Evolutionary conservation across 140 eudicot species (phyloP), one percentile per base, ranked within the genome.

Genomic region (Bidens hawaiensis): DNA sequence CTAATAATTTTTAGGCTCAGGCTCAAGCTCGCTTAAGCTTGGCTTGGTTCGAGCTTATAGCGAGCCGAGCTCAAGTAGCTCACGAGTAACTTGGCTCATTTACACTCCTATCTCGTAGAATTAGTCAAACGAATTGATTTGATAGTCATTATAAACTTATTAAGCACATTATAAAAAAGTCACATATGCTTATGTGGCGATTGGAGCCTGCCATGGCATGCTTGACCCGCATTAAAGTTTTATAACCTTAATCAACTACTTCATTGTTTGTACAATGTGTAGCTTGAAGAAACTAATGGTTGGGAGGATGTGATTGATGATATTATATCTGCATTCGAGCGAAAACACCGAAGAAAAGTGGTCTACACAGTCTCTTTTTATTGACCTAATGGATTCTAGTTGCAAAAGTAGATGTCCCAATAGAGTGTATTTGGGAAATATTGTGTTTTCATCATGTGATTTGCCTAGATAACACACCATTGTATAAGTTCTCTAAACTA

Each of bases 241-340:
- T 12, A 41, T 38, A 8, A 1, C 47, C 4, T 22, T 18, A 26
- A n/a, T 22, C 17, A 22, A 36, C 30, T 17, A 47, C n/a, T 47
- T 46, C 26, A 54, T 21, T 27, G 36, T 42, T 53, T 64, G 45
- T 33, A 8, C 57, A 10, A 49, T 49, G 33, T 69, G 81, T 77
- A 90, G 95, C 79, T 87, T 61, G 97, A 86, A 69, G 79, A 72
- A 41, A 81, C 85, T 55, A 94, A 77, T 36, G 82, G 68, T 56
- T 86, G 95, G 97, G 95, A 79, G 75, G 94, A 83, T 12, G 55
- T 64, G 13, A 76, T 90, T 34, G 96, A 90, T 46, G 94, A 84
- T 46, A 65, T 90, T 10, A 79, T 87, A 28, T 53, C 64, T 28
- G 79, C 74, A 58, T 90, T 90, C 42, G 96, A 90, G 74, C 84